These are phyloP conservation scores for Tricholoma flavovirens DNA, from an alignment of 768 basidiomycete genomes.

Conservation along the genomic window DNA sequence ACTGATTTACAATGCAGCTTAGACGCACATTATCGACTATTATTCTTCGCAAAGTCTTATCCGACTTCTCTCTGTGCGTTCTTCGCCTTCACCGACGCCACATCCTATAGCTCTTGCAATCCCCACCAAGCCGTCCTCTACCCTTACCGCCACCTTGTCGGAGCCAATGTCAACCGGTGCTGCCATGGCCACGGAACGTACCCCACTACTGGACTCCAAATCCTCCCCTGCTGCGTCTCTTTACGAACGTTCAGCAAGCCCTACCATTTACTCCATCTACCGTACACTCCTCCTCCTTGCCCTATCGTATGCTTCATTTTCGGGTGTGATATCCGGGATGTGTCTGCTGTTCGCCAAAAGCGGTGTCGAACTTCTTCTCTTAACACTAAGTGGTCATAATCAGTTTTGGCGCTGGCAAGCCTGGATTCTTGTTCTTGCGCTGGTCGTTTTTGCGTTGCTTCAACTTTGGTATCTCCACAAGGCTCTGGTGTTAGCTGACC, in stretches of 20 bases:
- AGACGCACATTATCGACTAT: slow-evolving; percentile 76
- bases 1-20: slow-evolving; percentile 2
- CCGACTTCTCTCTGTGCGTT: slow-evolving; percentile 12
- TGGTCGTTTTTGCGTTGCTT: slow-evolving; percentile 69
- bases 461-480: slow-evolving; percentile 86
- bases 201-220: slow-evolving; percentile 48
- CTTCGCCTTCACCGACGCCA: slow-evolving; percentile 23
- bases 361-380: slow-evolving; percentile 80
- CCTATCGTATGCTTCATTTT: slow-evolving; percentile 81
- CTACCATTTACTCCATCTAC: slow-evolving; percentile 23
- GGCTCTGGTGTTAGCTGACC: slow-evolving; percentile 73
- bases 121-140: slow-evolving; percentile 25
- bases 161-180: slow-evolving; percentile 26
- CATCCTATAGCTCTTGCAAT: slow-evolving; percentile 32
- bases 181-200: slow-evolving; percentile 42
- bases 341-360: slow-evolving; percentile 92
- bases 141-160: slow-evolving; percentile 29
- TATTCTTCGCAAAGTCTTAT: slow-evolving; percentile 40
- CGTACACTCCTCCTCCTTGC: slow-evolving; percentile 62
- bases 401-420: slow-evolving; percentile 83
- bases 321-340: slow-evolving; percentile 87
- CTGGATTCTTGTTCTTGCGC: slow-evolving; percentile 72
- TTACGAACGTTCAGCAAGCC: slow-evolving; percentile 15
- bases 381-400: slow-evolving; percentile 69
- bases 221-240: slow-evolving; percentile 24